Percentiles rank a stretch among this genome's conserved stretches.
Evolutionary conservation across 345 rosid genomes (phyloP).

Genomic region (Hypericum androsaemum): DNA sequence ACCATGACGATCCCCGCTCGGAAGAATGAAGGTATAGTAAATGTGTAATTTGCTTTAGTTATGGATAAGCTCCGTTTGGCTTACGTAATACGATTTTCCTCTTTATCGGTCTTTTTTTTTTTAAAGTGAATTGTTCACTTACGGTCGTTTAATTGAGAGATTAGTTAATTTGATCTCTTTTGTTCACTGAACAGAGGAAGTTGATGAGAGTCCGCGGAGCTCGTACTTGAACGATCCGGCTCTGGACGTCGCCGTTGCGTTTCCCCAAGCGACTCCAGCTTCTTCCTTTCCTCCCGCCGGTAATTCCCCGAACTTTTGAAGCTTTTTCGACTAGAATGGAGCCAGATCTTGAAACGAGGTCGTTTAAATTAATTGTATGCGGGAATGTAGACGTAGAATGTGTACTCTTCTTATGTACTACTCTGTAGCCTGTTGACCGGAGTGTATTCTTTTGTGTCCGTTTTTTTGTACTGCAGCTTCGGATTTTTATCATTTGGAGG

Average conservation of each 20-base stretch:
- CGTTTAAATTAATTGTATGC: constrained; percentile 3
- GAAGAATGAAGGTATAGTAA: not conserved
- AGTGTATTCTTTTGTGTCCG: constrained; percentile 4
- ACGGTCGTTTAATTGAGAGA: no score
- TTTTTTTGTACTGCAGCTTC: constrained; percentile 42
- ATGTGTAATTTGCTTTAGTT: not conserved
- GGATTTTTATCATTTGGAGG: constrained; percentile 70
- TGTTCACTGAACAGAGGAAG: constrained; percentile 19
- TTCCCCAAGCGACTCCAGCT: constrained; percentile 97
- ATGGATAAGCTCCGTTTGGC: not conserved
- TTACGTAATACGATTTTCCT: not conserved
- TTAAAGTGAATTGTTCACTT: not conserved
- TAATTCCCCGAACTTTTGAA: constrained; percentile 15
- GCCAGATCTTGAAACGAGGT: not conserved
- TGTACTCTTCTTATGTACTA: no score
- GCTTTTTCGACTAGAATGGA: not conserved
- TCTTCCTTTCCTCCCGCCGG: constrained; percentile 75
- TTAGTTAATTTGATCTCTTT: not conserved
- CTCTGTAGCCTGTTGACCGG: no score
- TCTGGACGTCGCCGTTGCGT: constrained; percentile 68
- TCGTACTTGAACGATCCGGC: constrained; percentile 54
- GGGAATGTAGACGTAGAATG: no score
- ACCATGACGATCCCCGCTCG: not conserved
- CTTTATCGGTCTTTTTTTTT: not conserved
- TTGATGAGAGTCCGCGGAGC: constrained; percentile 25